Evolutionary conservation across 345 rosid species (phyloP).

Genomic region (Limnanthes douglasii): DNA sequence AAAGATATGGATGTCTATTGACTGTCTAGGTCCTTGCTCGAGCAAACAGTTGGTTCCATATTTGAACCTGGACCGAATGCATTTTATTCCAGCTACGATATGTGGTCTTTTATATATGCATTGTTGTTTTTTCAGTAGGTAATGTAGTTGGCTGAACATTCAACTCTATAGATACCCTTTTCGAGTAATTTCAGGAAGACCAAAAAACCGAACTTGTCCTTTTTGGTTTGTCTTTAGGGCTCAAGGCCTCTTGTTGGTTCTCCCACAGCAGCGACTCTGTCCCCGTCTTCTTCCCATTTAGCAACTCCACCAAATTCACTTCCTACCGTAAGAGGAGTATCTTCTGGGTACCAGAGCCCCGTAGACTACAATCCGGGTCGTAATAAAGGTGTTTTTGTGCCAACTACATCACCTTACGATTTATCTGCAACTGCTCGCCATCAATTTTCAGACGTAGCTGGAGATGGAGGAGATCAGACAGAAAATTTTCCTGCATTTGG

Average conservation of each 20-base stretch:
- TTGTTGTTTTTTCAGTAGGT: not conserved
- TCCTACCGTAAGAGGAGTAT: slow-evolving; percentile 40
- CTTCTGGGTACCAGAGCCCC: slow-evolving; percentile 43
- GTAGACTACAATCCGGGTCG: slow-evolving; percentile 54
- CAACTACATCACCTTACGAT: slow-evolving; percentile 53
- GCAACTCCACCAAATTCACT: slow-evolving; percentile 47
- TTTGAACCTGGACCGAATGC: not conserved
- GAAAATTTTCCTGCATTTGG: slow-evolving; percentile 27
- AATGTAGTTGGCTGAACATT: not conserved
- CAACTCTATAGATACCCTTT: too few species aligned
- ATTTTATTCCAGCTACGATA: too few species aligned
- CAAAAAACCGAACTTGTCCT: too few species aligned
- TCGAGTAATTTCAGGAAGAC: too few species aligned
- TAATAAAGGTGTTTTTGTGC: slow-evolving; percentile 68
- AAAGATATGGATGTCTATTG: too few species aligned
- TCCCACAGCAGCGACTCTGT: slow-evolving; percentile 26
- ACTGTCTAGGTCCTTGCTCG: not conserved
- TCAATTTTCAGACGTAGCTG: slow-evolving; percentile 41
- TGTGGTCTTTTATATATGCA: not conserved
- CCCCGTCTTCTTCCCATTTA: slow-evolving; percentile 50
- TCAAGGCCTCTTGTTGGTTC: slow-evolving; percentile 55
- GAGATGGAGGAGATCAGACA: slow-evolving; percentile 38
- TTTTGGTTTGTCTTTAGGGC: slow-evolving; percentile 63
- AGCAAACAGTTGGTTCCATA: not conserved
- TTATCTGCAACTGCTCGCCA: slow-evolving; percentile 21